A percentile compares a stretch with the other conserved stretches of the same genome.
These are phyloP conservation scores for Penicillium fimorum DNA, from an alignment of 495 filamentous ascomycete species.

Conservation along the genomic window DNA sequence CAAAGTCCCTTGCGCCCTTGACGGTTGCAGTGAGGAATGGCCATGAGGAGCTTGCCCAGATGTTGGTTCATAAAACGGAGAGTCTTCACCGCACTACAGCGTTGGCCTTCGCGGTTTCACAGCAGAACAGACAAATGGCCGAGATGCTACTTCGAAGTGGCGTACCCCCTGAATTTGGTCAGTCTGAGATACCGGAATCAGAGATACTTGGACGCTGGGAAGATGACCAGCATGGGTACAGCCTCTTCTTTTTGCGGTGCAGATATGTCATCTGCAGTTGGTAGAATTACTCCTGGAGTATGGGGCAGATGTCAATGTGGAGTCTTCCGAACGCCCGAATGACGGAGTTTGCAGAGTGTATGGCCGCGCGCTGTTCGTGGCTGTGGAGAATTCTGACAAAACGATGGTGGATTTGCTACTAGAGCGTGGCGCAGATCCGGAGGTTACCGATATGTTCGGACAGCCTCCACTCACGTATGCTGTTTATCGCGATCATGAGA, in stretches of 20 bases:
- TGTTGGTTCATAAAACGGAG: background rate
- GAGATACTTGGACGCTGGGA: too few species aligned
- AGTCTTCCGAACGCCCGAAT: background rate
- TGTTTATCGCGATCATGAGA: background rate
- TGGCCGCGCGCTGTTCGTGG: background rate
- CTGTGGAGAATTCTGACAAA: background rate
- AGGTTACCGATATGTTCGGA: background rate
- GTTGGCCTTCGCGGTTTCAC: background rate
- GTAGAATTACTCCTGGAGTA: background rate
- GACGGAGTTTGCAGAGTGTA: background rate
- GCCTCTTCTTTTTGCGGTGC: background rate
- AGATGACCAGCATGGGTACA: background rate
- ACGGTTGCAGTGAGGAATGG: too few species aligned
- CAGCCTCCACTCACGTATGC: background rate
- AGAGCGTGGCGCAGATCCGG: background rate
- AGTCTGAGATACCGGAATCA: background rate
- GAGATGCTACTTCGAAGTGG: background rate
- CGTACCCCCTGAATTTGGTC: background rate
- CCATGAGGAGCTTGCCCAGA: too few species aligned
- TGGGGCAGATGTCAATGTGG: background rate
- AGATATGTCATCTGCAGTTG: background rate
- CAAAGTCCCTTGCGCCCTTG: too few species aligned
- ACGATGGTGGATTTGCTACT: background rate
- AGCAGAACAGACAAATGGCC: background rate
- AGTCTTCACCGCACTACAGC: background rate